Evolutionary conservation across 345 rosid genomes (phyloP).

Genomic region (Aegle marmelos): DNA sequence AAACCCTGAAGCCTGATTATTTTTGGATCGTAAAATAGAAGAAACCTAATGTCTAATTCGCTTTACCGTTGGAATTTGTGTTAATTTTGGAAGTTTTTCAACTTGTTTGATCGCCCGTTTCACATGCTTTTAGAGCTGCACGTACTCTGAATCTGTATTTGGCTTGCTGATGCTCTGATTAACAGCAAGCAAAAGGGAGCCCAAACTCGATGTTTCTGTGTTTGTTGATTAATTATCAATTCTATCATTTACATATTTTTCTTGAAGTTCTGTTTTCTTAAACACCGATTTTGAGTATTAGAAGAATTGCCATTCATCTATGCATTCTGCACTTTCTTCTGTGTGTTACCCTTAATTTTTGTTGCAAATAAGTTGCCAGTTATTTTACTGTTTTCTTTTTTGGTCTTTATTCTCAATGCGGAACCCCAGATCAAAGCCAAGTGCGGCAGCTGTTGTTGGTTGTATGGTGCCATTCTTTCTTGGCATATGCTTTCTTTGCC

Average conservation of each 20-base stretch:
- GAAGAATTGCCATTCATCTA: background rate
- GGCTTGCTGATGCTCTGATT: background rate
- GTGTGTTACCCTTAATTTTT: background rate
- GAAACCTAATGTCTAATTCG: background rate
- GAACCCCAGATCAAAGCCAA: conserved; percentile 72
- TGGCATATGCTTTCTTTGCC: conserved; percentile 87
- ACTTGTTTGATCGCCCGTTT: background rate
- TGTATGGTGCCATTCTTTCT: conserved; percentile 96
- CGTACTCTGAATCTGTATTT: background rate
- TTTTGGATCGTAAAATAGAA: background rate
- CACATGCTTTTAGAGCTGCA: background rate
- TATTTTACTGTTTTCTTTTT: background rate
- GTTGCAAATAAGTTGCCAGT: background rate
- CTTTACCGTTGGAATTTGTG: background rate
- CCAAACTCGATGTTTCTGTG: background rate
- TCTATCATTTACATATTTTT: background rate
- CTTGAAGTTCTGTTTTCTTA: background rate
- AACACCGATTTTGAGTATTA: background rate
- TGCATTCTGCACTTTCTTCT: background rate
- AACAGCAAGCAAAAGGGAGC: background rate
- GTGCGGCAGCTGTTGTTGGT: conserved; percentile 85
- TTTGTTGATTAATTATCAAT: background rate
- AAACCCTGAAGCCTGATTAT: background rate
- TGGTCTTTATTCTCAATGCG: background rate
- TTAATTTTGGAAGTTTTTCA: background rate